phyloP scores from a whole-genome alignment of 768 basidiomycete species.

The Hypholoma sublateritium region DNA sequence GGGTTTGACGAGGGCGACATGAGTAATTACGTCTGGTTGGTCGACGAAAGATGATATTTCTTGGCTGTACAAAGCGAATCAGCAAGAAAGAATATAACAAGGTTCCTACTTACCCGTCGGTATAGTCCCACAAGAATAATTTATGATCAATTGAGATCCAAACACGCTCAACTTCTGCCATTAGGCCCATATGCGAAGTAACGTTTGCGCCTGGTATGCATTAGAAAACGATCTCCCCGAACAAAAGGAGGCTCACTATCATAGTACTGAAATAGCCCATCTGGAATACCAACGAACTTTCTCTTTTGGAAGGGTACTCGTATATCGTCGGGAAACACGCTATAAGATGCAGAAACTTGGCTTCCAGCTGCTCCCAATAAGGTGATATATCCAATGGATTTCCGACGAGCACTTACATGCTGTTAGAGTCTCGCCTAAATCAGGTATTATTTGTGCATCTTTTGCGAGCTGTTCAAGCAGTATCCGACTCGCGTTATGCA shows the following conservation, averaged over 20 bases:
- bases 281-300: conserved; percentile 74
- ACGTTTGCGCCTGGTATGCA: conserved; percentile 54
- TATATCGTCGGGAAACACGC: conserved; percentile 73
- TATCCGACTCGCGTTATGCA: conserved; percentile 67
- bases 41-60: conserved; percentile 92
- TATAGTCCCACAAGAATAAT: conserved; percentile 95
- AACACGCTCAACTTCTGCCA: conserved; percentile 90
- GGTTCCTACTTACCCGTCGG: conserved; percentile 70
- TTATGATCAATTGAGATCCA: conserved; percentile 97
- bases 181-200: conserved; percentile 83
- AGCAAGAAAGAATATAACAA: neutral
- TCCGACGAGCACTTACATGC: conserved; percentile 43
- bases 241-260: conserved; percentile 49
- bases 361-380: conserved; percentile 47
- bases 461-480: conserved; percentile 69
- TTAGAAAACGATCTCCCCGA: conserved; percentile 5
- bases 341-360: conserved; percentile 76
- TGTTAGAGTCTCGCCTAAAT: conserved; percentile 67
- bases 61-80: conserved; percentile 46
- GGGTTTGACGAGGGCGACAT: conserved; percentile 86
- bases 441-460: conserved; percentile 74
- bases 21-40: conserved; percentile 85
- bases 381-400: neutral
- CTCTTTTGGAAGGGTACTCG: conserved; percentile 81
- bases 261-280: conserved; percentile 76